phyloP scores from a whole-genome alignment of 352 stramenopile species.

The Pythium grandisporangium region DNA sequence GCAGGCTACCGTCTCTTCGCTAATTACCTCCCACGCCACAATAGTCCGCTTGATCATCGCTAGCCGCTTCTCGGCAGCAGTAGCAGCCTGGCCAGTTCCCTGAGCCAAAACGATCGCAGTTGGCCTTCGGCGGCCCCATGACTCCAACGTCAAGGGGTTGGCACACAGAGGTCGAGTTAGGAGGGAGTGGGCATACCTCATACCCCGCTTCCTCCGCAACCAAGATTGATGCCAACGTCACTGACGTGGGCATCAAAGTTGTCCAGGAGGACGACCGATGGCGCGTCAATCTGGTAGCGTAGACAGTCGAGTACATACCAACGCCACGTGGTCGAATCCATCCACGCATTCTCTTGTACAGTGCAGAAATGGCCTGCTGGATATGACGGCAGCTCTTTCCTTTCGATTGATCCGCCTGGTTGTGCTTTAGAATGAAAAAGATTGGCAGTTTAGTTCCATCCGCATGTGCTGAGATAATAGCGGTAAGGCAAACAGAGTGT shows the following conservation, averaged over 20 bases:
- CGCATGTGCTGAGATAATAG: conserved; percentile 5
- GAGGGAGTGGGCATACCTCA: conserved; percentile 1
- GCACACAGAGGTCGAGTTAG: conserved; percentile 9
- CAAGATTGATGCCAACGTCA: background rate
- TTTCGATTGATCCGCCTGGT: conserved; percentile 7
- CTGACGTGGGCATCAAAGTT: conserved; percentile 14
- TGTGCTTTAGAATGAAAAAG: conserved; percentile 10
- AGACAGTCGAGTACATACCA: conserved; percentile 6
- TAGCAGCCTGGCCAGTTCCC: background rate
- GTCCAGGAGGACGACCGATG: conserved; percentile 10
- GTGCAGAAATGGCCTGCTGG: conserved; percentile 6
- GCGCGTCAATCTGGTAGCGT: background rate
- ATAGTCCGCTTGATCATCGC: conserved; percentile 5
- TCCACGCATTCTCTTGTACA: conserved; percentile 16
- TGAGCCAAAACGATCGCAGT: conserved; percentile 7
- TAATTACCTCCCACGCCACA: conserved; percentile 3
- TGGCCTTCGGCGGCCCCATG: conserved; percentile 5
- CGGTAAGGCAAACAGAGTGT: conserved; percentile 10
- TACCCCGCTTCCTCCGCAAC: conserved; percentile 2
- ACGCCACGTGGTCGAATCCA: conserved; percentile 6
- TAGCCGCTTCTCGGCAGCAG: background rate
- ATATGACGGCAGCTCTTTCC: conserved; percentile 7
- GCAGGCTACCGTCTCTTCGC: no score
- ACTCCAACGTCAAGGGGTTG: conserved; percentile 11
- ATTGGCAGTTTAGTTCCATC: conserved; percentile 15